phyloP scores from a whole-genome alignment of 139 green algal species.

The Tetraselmis striata region DNA sequence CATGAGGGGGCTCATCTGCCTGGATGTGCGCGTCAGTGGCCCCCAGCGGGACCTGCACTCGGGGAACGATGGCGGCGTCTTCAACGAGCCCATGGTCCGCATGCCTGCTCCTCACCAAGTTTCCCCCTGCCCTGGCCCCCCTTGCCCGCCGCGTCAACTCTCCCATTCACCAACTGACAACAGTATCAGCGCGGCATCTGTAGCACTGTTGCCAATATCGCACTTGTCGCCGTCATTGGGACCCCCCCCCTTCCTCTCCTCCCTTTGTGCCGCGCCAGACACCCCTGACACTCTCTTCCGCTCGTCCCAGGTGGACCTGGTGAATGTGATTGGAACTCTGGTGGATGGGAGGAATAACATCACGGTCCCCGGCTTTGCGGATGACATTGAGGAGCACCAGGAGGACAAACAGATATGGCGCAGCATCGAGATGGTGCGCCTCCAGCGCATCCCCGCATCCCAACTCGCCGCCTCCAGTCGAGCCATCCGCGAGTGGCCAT shows the following conservation, averaged over 20 bases:
- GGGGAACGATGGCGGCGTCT: conserved; percentile 91
- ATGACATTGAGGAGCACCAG: not conserved
- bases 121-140: too few species aligned
- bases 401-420: not conserved
- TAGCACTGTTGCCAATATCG: too few species aligned
- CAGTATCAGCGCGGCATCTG: too few species aligned
- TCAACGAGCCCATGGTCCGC: conserved; percentile 87
- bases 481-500: too few species aligned
- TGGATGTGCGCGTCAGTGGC: conserved; percentile 53
- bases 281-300: too few species aligned
- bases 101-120: conserved; percentile 54
- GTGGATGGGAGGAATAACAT: conserved; percentile 48
- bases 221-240: too few species aligned
- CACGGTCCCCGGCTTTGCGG: conserved; percentile 6
- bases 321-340: conserved; percentile 39
- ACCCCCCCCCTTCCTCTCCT: not conserved
- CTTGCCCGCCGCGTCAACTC: too few species aligned
- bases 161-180: too few species aligned
- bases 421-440: not conserved
- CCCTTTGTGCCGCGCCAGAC: too few species aligned
- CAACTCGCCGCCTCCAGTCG: too few species aligned
- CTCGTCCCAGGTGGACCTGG: not conserved
- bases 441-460: too few species aligned
- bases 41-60: conserved; percentile 82
- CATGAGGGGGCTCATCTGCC: conserved; percentile 79